A percentile compares a stretch with the other conserved stretches of the same genome.
Conservation (phyloP, 73 alveolate species). For the Breviolum minutum region DNA sequence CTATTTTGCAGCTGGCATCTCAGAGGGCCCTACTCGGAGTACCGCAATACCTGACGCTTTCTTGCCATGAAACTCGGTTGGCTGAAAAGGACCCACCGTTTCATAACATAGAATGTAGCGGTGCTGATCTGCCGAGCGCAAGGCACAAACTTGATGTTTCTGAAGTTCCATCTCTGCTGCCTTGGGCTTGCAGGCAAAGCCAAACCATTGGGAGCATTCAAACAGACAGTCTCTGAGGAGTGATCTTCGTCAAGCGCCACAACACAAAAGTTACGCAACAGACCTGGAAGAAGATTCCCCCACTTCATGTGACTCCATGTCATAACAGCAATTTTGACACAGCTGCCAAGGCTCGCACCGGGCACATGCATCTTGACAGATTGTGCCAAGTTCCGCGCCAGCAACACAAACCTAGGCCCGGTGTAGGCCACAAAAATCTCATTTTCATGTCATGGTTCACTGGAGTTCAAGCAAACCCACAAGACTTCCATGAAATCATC, state of each 20-base stretch:
- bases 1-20: too few relatives aligned
- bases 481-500: too few relatives aligned
- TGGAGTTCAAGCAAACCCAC: too few relatives aligned
- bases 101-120: too few relatives aligned
- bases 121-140: background rate
- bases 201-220: background rate
- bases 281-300: background rate
- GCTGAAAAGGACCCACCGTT: too few relatives aligned
- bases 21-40: too few relatives aligned
- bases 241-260: background rate
- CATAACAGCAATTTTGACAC: background rate
- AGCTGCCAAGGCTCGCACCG: background rate
- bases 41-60: too few relatives aligned
- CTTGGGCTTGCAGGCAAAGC: background rate
- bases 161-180: slow-evolving; percentile 4
- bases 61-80: too few relatives aligned
- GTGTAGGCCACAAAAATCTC: background rate
- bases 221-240: background rate
- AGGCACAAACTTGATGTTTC: background rate
- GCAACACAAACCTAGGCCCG: background rate
- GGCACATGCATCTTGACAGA: slow-evolving; percentile 28
- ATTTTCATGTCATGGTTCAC: too few relatives aligned
- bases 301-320: too few relatives aligned
- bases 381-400: slow-evolving; percentile 17
- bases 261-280: slow-evolving; percentile 10